Evolutionary conservation across 495 filamentous ascomycete species (phyloP).

Genomic region (Neurospora cerealis): DNA sequence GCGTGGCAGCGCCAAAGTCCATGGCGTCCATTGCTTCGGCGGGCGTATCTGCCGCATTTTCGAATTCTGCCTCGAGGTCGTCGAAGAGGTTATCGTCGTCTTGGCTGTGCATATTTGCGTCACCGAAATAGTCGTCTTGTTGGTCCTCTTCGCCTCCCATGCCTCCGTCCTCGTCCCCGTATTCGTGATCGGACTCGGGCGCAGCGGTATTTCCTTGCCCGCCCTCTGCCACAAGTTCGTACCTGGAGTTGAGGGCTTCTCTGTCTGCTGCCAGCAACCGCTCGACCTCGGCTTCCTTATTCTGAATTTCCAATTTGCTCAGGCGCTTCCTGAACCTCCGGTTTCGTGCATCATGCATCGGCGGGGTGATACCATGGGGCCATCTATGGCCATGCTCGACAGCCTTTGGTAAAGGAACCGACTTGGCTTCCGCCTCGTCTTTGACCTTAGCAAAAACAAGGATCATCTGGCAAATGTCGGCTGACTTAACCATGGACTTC

Average conservation of each 20-base stretch:
- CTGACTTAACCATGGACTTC: slow-evolving; percentile 83
- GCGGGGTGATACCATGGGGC: slow-evolving; percentile 86
- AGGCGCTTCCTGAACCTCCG: slow-evolving; percentile 78
- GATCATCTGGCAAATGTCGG: slow-evolving; percentile 93
- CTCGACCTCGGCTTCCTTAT: slow-evolving; percentile 74
- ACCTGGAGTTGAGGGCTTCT: slow-evolving; percentile 42
- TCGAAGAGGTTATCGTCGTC: slow-evolving; percentile 27
- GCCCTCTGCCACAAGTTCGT: slow-evolving; percentile 53
- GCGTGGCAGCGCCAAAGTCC: slow-evolving; percentile 13
- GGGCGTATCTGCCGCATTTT: slow-evolving; percentile 19
- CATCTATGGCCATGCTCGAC: slow-evolving; percentile 62
- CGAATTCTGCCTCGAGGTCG: slow-evolving; percentile 31
- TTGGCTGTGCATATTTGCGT: not conserved
- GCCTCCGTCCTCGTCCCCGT: slow-evolving; percentile 50
- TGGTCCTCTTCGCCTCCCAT: slow-evolving; percentile 36
- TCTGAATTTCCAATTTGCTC: slow-evolving; percentile 76
- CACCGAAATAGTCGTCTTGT: slow-evolving; percentile 8
- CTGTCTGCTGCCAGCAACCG: slow-evolving; percentile 63
- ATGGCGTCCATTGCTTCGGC: slow-evolving; percentile 13
- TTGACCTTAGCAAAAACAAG: slow-evolving; percentile 62
- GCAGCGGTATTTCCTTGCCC: slow-evolving; percentile 33
- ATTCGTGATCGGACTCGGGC: slow-evolving; percentile 37
- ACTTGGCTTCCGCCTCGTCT: slow-evolving; percentile 66
- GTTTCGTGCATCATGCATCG: slow-evolving; percentile 76
- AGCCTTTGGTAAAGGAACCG: slow-evolving; percentile 50